These are phyloP conservation scores for Verticillium klebahnii DNA, from an alignment of 2,329 filamentous ascomycete genomes.

Conservation along the genomic window DNA sequence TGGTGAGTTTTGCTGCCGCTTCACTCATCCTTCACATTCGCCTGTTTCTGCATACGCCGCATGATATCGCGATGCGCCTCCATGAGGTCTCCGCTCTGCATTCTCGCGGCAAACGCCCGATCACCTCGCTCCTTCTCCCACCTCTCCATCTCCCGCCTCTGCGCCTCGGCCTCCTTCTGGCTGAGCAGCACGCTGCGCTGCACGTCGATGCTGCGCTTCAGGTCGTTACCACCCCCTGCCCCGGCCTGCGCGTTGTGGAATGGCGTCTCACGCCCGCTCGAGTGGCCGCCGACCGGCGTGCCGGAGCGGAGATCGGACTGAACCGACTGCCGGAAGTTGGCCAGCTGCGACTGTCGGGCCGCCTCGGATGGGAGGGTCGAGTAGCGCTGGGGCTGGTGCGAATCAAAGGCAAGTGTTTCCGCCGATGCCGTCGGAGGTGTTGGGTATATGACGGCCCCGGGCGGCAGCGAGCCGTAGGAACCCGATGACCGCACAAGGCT, in stretches of 20 bases:
- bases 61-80: conserved; percentile 76
- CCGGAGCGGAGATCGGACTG: conserved; percentile 53
- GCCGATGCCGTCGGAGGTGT: conserved; percentile 13
- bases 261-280: conserved; percentile 25
- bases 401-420: conserved; percentile 41
- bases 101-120: conserved; percentile 65
- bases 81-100: conserved; percentile 70
- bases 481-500: conserved; percentile 27
- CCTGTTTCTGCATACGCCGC: conserved; percentile 65
- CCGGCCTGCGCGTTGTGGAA: conserved; percentile 28
- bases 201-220: conserved; percentile 41
- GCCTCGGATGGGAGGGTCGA: conserved; percentile 36
- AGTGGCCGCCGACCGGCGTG: conserved; percentile 24
- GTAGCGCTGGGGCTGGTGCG: conserved; percentile 48
- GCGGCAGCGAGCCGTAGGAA: conserved; percentile 13
- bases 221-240: neutral
- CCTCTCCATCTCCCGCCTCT: conserved; percentile 53
- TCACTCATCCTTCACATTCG: conserved; percentile 18
- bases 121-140: conserved; percentile 55
- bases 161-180: conserved; percentile 59
- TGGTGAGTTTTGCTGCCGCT: neutral
- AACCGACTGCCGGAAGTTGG: conserved; percentile 63
- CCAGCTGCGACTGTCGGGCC: conserved; percentile 55
- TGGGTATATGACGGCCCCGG: conserved; percentile 6
- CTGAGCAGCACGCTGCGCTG: conserved; percentile 53